Conservation (phyloP, 2,329 filamentous ascomycete species). For the Zymoseptoria pseudotritici region DNA sequence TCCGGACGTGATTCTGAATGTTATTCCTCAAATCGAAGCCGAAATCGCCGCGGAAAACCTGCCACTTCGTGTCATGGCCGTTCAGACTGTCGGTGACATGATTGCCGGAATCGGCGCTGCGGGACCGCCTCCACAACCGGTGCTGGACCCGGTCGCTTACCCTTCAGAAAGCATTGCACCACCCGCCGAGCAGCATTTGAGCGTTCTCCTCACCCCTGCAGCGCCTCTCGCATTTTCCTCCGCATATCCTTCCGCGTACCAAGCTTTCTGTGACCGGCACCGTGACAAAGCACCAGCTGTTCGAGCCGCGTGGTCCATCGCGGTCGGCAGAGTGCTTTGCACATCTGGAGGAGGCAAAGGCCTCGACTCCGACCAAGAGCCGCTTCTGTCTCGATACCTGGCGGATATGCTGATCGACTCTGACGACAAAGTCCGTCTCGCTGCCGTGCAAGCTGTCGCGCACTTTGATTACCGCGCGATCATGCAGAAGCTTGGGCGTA, state of each 20-base stretch:
- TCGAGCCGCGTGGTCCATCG: constrained; percentile 77
- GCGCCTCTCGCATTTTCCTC: constrained; percentile 87
- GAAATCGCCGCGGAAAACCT: constrained; percentile 87
- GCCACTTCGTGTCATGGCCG: constrained; percentile 76
- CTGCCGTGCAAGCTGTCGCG: constrained; percentile 78
- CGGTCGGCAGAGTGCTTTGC: constrained; percentile 76
- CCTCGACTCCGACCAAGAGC: constrained; percentile 74
- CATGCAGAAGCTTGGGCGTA: constrained; percentile 69
- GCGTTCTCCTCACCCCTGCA: constrained; percentile 70
- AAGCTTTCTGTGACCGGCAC: constrained; percentile 74
- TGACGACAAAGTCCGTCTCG: constrained; percentile 84
- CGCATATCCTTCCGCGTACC: constrained; percentile 68
- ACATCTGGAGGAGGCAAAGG: constrained; percentile 88
- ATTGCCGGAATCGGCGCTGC: constrained; percentile 88
- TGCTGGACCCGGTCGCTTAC: constrained; percentile 74
- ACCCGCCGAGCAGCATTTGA: constrained; percentile 36
- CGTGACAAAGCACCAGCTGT: constrained; percentile 82
- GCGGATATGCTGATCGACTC: constrained; percentile 76
- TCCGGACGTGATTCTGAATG: constrained; percentile 80
- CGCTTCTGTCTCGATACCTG: constrained; percentile 59
- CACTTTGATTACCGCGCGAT: constrained; percentile 74
- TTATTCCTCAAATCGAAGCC: constrained; percentile 86
- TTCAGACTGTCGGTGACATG: constrained; percentile 91
- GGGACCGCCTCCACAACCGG: constrained; percentile 65
- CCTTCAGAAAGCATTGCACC: constrained; percentile 57